Percentiles rank a stretch among this genome's conserved stretches.
These are phyloP conservation scores for Plantago coronopus DNA, from an alignment of 305 asterid species.

Conservation along the genomic window DNA sequence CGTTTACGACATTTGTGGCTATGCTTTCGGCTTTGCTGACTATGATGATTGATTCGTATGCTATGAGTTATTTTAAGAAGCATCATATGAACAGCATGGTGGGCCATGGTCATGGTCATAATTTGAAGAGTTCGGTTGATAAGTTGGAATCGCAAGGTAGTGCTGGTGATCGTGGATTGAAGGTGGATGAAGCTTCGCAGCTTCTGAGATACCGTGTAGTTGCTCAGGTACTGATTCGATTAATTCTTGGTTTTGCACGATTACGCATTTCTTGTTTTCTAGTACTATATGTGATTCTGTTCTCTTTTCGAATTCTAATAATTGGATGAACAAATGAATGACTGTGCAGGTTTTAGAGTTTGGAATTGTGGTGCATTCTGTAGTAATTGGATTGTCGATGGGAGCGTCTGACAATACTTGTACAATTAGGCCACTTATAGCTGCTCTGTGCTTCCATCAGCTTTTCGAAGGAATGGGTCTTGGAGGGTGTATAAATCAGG, in stretches of 20 bases:
- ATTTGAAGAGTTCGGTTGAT: background rate
- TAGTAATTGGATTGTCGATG: conserved; percentile 40
- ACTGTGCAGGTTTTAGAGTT: conserved; percentile 28
- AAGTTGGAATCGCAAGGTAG: conserved; percentile 19
- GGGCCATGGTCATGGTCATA: background rate
- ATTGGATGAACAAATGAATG: too few relatives aligned
- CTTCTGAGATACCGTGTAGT: conserved; percentile 25
- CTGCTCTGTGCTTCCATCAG: conserved; percentile 45
- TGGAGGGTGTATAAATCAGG: conserved; percentile 40
- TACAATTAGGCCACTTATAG: conserved; percentile 38
- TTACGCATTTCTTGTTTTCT: background rate
- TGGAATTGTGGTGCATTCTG: conserved; percentile 40
- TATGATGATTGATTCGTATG: conserved; percentile 33
- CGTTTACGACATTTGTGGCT: conserved; percentile 39
- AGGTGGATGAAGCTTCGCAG: conserved; percentile 14
- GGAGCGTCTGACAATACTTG: conserved; percentile 43
- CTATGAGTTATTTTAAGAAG: conserved; percentile 28
- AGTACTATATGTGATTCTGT: too few relatives aligned
- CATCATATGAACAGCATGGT: background rate
- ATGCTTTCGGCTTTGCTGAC: conserved; percentile 39
- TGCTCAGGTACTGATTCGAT: conserved; percentile 21
- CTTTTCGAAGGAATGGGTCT: conserved; percentile 47
- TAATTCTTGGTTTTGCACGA: too few relatives aligned
- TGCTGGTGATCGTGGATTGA: conserved; percentile 1
- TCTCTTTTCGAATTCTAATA: too few relatives aligned